Base-by-base conservation (phyloP, 2,329 filamentous ascomycete genomes). In the Emmonsiellopsis sp. region DNA sequence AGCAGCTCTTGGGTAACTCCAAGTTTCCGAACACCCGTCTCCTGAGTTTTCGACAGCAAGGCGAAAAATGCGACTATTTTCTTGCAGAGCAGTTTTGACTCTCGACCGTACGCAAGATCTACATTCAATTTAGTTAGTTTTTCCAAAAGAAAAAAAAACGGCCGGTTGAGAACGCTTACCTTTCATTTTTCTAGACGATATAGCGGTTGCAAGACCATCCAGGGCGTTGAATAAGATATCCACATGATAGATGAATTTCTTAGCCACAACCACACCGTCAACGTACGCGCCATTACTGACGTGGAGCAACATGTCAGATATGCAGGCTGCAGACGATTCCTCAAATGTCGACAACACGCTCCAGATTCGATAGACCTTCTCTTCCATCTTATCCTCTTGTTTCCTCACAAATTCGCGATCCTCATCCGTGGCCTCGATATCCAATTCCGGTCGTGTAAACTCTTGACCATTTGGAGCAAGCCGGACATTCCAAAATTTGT, bases 401-500 rank as follows among this genome's bases (percentile, higher is more conserved):
- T 86, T 81, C 34, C 88, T 85, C 48, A 98, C 88, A 13, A 78
- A 75, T 50, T 88, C 84, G 51, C 90, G 85, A 57, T 85, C 81
- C 57, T 85, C 82, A 46, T 84, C 78, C 39, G 79, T 82, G 10
- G 83, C 83, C 59, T 84, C 77, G 42, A 73, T 71, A 50, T 80
- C 77, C 9, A 70, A 61, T 51, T 72, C 67, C 3, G 69, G 67
- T 14, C 62, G 71, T 53, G 77, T 72, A 37, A 75, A 65, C 9
- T 71, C 66, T 54, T 83, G 77, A 42, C 79, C 77, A 9, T 80
- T 77, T 31, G 83, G 79, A 9, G 84, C 83, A 39, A 98, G 77
- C 50, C 93, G 85, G 55, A 98, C 93, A 67, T 97, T 98, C 93
- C 93, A 98, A 71, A 97, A 98, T 66, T 98, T 98, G 74, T 98